These are phyloP conservation scores for Polytrichum commune DNA, from an alignment of 225 moss, liverwort and hornwort genomes.

Conservation along the genomic window DNA sequence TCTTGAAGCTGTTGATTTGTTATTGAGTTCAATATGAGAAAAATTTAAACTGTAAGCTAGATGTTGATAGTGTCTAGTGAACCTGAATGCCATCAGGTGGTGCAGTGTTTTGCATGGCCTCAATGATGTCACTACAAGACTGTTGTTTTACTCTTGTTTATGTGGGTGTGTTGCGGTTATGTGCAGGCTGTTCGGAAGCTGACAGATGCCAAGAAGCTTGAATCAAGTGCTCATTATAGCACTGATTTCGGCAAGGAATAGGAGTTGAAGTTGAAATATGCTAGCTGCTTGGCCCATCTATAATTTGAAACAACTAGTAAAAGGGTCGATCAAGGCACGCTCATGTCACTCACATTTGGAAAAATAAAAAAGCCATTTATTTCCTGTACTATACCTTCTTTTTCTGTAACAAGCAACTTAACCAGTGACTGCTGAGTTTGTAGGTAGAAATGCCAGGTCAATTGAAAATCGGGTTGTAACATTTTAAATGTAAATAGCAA, in stretches of 20 bases:
- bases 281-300: too few relatives aligned
- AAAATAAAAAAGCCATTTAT: too few relatives aligned
- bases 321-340: too few relatives aligned
- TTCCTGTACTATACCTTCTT: too few relatives aligned
- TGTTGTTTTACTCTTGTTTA: constrained; percentile 6
- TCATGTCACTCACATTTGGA: too few relatives aligned
- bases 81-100: not conserved
- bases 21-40: not conserved
- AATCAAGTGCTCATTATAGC: constrained; percentile 98
- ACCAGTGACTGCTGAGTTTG: too few relatives aligned
- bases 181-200: constrained; percentile 93
- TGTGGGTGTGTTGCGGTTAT: constrained; percentile 3
- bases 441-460: too few relatives aligned
- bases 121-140: not conserved
- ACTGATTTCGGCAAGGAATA: constrained; percentile 98
- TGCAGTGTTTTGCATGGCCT: not conserved
- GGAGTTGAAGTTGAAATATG: constrained; percentile 1
- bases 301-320: too few relatives aligned
- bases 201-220: constrained; percentile 94
- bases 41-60: not conserved
- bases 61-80: not conserved
- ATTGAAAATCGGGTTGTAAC: too few relatives aligned
- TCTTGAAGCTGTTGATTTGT: too few relatives aligned
- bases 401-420: too few relatives aligned
- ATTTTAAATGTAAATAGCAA: too few relatives aligned